Evolutionary conservation across 257 asterid genomes (phyloP).

Genomic region (Nicotiana noctiflora): DNA sequence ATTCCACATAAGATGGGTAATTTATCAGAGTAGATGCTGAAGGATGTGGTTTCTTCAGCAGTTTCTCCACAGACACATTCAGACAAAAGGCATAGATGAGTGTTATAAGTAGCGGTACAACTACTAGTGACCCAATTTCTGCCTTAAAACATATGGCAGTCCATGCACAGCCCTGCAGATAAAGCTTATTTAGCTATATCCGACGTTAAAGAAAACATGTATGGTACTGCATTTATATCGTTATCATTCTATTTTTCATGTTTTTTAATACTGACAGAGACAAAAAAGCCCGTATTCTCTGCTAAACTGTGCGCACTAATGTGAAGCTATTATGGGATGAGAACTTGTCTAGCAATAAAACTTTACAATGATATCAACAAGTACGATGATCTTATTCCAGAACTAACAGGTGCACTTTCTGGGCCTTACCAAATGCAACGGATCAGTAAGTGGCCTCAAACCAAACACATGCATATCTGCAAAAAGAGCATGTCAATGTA

Average conservation of each 20-base stretch:
- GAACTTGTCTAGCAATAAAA: background rate
- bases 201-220: background rate
- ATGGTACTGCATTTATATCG: background rate
- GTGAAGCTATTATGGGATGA: background rate
- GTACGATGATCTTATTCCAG: background rate
- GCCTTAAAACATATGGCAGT: background rate
- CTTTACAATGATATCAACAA: background rate
- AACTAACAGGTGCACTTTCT: constrained; percentile 17
- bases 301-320: background rate
- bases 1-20: background rate
- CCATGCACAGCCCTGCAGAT: background rate
- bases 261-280: background rate
- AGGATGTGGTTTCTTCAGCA: background rate
- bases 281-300: background rate
- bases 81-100: background rate
- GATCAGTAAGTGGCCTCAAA: constrained; percentile 77
- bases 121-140: background rate
- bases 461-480: constrained; percentile 93
- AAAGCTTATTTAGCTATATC: background rate
- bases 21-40: background rate
- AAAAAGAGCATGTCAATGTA: constrained; percentile 22
- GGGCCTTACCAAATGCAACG: constrained; percentile 78
- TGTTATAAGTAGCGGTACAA: background rate
- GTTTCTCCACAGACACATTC: background rate
- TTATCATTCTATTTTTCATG: background rate